phyloP scores from a whole-genome alignment of 2,329 filamentous ascomycete species.

The Fusarium sulawesiense region DNA sequence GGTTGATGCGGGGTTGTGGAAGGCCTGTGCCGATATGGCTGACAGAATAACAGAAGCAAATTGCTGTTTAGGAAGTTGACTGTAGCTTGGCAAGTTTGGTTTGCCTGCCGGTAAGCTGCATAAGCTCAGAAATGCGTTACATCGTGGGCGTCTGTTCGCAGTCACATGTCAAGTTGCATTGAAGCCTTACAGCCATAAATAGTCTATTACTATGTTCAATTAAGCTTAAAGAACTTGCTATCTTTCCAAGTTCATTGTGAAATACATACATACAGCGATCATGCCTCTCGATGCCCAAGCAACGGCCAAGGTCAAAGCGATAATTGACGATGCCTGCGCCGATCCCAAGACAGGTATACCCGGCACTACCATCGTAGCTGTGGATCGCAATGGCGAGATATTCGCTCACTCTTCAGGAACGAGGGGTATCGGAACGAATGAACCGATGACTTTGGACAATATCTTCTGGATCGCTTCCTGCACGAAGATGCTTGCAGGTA shows the following conservation, averaged over 20 bases:
- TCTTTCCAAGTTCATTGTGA: background rate
- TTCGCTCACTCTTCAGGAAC: conserved; percentile 62
- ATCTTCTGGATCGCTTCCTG: conserved; percentile 70
- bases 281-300: conserved; percentile 36
- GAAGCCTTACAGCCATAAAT: background rate
- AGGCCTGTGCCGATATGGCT: background rate
- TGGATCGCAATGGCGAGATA: conserved; percentile 61
- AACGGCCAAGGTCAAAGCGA: conserved; percentile 31
- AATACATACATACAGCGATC: background rate
- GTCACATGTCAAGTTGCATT: background rate
- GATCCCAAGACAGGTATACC: conserved; percentile 56
- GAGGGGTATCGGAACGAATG: conserved; percentile 55
- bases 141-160: background rate
- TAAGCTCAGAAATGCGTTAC: background rate
- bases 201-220: background rate
- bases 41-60: background rate
- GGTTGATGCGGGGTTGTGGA: background rate
- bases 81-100: background rate
- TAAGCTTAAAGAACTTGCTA: background rate
- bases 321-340: conserved; percentile 53
- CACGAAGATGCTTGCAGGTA: conserved; percentile 65
- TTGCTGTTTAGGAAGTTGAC: background rate
- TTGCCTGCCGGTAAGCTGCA: background rate
- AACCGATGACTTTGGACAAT: conserved; percentile 69
- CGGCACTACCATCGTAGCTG: conserved; percentile 58